Conservation (phyloP, 2,329 filamentous ascomycete species). For the Alternaria sp. region DNA sequence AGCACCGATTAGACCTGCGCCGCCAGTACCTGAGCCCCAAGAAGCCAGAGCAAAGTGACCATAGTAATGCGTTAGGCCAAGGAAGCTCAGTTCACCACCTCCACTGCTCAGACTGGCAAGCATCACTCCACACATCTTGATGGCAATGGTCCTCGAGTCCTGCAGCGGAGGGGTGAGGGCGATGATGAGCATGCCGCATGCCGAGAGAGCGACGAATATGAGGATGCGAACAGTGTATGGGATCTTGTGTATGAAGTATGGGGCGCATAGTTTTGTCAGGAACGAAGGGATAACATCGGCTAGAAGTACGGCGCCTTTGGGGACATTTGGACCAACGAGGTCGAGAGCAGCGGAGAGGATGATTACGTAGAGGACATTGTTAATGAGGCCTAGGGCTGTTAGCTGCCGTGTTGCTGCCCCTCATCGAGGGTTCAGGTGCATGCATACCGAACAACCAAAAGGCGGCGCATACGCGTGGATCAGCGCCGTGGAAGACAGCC, state of each 20-base stretch:
- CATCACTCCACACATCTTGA: slow-evolving; percentile 83
- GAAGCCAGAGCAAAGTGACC: slow-evolving; percentile 85
- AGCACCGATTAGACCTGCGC: slow-evolving; percentile 84
- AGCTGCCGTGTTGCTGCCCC: slow-evolving; percentile 2
- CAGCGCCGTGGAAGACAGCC: slow-evolving; percentile 70
- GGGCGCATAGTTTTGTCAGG: slow-evolving; percentile 83
- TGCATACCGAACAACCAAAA: slow-evolving; percentile 90
- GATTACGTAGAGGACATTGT: slow-evolving; percentile 97
- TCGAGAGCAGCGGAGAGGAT: slow-evolving; percentile 95
- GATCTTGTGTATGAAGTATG: slow-evolving; percentile 91
- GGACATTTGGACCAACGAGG: slow-evolving; percentile 84
- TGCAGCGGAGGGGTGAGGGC: slow-evolving; percentile 75
- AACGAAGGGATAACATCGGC: slow-evolving; percentile 93
- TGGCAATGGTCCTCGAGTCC: slow-evolving; percentile 67
- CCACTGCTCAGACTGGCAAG: slow-evolving; percentile 87
- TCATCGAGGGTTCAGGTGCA: not conserved
- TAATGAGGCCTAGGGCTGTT: slow-evolving; percentile 74
- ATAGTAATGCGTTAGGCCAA: slow-evolving; percentile 93
- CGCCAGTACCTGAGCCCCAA: slow-evolving; percentile 93
- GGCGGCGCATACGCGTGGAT: slow-evolving; percentile 75
- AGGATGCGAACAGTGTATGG: slow-evolving; percentile 80
- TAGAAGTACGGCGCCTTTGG: slow-evolving; percentile 91
- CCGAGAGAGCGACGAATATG: slow-evolving; percentile 76
- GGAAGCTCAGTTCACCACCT: slow-evolving; percentile 87
- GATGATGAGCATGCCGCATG: slow-evolving; percentile 87